Percentiles rank a stretch among this genome's conserved stretches.
phyloP scores from a whole-genome alignment of 257 asterid genomes.

The Solanum microdontum region DNA sequence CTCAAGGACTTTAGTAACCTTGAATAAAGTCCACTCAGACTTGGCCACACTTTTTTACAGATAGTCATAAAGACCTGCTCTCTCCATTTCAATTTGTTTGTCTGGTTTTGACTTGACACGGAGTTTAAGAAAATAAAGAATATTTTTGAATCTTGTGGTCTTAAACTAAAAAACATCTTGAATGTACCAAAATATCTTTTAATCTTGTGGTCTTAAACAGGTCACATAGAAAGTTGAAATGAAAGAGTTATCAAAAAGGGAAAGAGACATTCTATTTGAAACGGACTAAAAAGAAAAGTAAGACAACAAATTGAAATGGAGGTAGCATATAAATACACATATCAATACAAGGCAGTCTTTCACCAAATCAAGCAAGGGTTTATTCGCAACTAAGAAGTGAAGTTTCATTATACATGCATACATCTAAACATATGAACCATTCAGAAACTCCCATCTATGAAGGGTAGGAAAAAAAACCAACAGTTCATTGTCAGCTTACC shows the following conservation, averaged over 20 bases:
- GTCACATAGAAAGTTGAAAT: neutral
- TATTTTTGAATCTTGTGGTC: neutral
- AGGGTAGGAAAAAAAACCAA: neutral
- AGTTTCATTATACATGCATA: neutral
- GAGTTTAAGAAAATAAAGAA: neutral
- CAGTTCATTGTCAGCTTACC: slow-evolving; percentile 25
- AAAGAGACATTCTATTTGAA: neutral
- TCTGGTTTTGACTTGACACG: neutral
- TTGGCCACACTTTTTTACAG: neutral
- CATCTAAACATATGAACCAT: neutral
- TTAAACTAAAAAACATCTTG: neutral
- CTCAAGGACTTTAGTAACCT: neutral
- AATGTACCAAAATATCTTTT: neutral
- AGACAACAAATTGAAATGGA: neutral
- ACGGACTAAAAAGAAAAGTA: neutral
- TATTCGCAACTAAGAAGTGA: neutral
- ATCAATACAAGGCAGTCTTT: neutral
- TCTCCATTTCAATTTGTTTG: neutral
- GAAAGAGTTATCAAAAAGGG: neutral
- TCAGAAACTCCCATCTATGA: neutral
- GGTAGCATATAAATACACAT: neutral
- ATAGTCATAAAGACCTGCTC: neutral
- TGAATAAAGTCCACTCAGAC: neutral
- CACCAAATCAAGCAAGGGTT: neutral
- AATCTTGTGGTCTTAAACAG: neutral